A percentile compares a stretch with the other conserved stretches of the same genome.
These are phyloP conservation scores for Microdochium bolleyi DNA, from an alignment of 2,329 filamentous ascomycete genomes.

Conservation along the genomic window DNA sequence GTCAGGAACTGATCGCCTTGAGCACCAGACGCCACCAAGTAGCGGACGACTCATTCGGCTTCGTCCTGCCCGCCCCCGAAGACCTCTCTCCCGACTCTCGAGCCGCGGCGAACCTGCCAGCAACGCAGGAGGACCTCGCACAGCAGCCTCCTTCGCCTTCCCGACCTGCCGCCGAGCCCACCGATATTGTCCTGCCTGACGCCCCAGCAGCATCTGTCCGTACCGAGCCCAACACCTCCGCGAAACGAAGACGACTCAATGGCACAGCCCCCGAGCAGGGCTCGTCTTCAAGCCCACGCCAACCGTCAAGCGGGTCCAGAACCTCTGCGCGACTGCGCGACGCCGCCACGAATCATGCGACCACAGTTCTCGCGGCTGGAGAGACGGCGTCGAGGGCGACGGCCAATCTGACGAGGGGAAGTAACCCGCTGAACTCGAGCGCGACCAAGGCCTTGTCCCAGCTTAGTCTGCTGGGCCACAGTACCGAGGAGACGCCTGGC, in stretches of 20 bases:
- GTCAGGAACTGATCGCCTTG: conserved; percentile 4
- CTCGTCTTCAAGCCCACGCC: neutral
- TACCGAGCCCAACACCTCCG: conserved; percentile 38
- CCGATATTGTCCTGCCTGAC: conserved; percentile 3
- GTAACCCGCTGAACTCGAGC: neutral
- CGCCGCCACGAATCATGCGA: neutral
- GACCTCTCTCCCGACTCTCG: conserved; percentile 21
- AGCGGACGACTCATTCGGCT: conserved; percentile 51
- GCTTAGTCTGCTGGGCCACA: neutral
- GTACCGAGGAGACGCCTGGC: neutral
- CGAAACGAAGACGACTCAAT: conserved; percentile 33
- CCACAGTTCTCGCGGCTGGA: neutral
- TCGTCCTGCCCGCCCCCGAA: conserved; percentile 31
- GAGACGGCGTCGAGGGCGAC: neutral
- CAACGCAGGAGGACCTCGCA: conserved; percentile 4
- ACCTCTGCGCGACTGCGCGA: neutral
- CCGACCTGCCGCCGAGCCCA: conserved; percentile 11
- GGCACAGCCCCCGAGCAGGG: neutral
- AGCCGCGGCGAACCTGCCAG: conserved; percentile 8
- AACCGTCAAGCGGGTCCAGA: neutral
- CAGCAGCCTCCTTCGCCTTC: conserved; percentile 1
- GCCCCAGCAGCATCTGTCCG: conserved; percentile 20
- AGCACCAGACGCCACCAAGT: conserved; percentile 43
- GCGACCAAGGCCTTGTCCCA: neutral
- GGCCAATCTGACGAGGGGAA: neutral